These are phyloP conservation scores for Stephanodiscus minutulus DNA, from an alignment of 108 stramenopile genomes.

Conservation along the genomic window DNA sequence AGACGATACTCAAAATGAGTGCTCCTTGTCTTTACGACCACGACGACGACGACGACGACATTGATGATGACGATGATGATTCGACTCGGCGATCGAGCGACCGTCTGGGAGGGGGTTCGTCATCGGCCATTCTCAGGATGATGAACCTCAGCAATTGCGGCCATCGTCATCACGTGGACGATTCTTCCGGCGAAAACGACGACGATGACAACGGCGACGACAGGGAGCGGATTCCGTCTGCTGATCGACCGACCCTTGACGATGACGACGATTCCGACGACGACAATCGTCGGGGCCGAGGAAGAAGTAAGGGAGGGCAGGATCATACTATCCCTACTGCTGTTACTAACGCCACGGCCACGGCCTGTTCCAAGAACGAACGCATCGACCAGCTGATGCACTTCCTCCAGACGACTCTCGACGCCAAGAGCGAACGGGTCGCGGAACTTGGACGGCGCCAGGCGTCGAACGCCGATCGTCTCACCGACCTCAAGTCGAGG, in stretches of 20 bases:
- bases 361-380: not conserved
- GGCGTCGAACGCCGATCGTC: not conserved
- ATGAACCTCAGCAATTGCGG: too few species aligned
- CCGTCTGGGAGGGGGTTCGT: not conserved
- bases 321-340: too few species aligned
- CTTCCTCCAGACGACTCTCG: not conserved
- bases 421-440: not conserved
- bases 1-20: too few species aligned
- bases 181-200: not conserved
- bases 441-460: not conserved
- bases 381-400: not conserved
- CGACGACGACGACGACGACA: not conserved
- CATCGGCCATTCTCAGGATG: not conserved
- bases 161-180: too few species aligned
- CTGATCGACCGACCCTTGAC: too few species aligned
- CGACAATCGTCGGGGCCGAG: too few species aligned
- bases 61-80: not conserved
- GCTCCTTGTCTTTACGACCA: not conserved
- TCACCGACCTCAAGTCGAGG: not conserved
- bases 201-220: not conserved
- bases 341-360: not conserved
- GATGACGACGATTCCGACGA: too few species aligned
- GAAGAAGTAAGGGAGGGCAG: too few species aligned
- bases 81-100: not conserved
- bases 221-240: not conserved